Evolutionary conservation across 2,329 filamentous ascomycete genomes (phyloP).

Genomic region (Exophiala mesophila): DNA sequence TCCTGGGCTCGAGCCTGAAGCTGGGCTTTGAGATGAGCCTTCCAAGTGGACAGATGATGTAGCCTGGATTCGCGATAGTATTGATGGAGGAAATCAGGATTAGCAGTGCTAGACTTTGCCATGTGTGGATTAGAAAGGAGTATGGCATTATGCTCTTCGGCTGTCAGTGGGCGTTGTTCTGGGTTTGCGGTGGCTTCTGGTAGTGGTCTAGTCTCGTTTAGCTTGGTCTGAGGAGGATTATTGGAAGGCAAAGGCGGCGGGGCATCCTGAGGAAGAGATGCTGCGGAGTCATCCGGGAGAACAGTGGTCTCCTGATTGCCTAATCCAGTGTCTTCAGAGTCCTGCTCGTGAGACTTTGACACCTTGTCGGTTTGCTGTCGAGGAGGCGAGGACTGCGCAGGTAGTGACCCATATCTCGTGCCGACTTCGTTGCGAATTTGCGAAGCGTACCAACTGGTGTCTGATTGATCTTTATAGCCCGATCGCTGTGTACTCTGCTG

Average conservation of each 20-base stretch:
- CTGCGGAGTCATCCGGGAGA: no score
- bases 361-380: no score
- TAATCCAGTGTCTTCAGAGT: no score
- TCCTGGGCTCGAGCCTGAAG: constrained; percentile 77
- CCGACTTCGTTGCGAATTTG: constrained; percentile 51
- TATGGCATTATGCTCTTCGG: constrained; percentile 87
- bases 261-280: no score
- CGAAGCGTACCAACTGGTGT: constrained; percentile 74
- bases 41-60: constrained; percentile 95
- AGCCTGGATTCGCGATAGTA: constrained; percentile 93
- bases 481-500: constrained; percentile 56
- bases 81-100: constrained; percentile 88
- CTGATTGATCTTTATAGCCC: constrained; percentile 76
- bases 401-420: no score
- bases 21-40: constrained; percentile 83
- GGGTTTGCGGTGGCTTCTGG: neutral
- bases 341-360: no score
- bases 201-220: constrained; percentile 9
- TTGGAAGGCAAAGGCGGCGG: neutral
- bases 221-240: constrained; percentile 36
- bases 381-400: no score
- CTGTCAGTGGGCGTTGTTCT: constrained; percentile 55
- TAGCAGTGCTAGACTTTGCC: constrained; percentile 82
- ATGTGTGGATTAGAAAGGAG: constrained; percentile 79
- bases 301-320: no score